A percentile compares a stretch with the other conserved stretches of the same genome.
phyloP scores from a whole-genome alignment of 83 land plant genomes.

The Thuja plicata region DNA sequence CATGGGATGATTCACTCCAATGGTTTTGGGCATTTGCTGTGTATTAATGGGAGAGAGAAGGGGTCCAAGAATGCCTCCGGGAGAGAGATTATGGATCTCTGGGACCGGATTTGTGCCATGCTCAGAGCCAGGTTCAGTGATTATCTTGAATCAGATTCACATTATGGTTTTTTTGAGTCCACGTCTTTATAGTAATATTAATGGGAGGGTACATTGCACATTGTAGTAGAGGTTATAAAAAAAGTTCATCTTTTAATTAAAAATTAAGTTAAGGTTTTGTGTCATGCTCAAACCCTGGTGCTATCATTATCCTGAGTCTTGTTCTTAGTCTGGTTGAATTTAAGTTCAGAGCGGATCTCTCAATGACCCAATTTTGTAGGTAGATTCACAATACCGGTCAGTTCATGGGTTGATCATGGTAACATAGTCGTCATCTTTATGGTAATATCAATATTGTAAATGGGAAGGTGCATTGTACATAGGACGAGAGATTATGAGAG shows the following conservation, averaged over 20 bases:
- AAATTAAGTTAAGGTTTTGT: constrained; percentile 35
- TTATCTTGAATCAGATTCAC: not conserved
- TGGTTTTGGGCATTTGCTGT: constrained; percentile 84
- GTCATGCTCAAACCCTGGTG: constrained; percentile 63
- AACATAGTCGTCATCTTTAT: not conserved
- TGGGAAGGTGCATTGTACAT: no score
- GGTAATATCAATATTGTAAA: no score
- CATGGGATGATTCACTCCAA: constrained; percentile 86
- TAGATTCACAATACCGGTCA: not conserved
- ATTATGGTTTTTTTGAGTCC: no score
- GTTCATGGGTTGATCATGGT: no score
- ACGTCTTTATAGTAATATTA: no score
- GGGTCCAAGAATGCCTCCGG: constrained; percentile 72
- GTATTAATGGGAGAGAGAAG: constrained; percentile 77
- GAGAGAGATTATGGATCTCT: constrained; percentile 66
- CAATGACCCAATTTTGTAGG: not conserved
- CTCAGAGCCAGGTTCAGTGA: constrained; percentile 56
- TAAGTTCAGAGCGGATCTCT: not conserved
- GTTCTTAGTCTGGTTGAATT: not conserved
- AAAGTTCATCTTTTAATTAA: no score
- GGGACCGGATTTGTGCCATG: constrained; percentile 82
- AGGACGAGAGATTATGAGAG: no score
- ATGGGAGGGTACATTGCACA: no score
- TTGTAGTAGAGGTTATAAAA: no score
- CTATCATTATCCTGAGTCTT: not conserved